These are phyloP conservation scores for Raffaelea deltoideospora DNA, from an alignment of 2,329 filamentous ascomycete species.

Conservation along the genomic window DNA sequence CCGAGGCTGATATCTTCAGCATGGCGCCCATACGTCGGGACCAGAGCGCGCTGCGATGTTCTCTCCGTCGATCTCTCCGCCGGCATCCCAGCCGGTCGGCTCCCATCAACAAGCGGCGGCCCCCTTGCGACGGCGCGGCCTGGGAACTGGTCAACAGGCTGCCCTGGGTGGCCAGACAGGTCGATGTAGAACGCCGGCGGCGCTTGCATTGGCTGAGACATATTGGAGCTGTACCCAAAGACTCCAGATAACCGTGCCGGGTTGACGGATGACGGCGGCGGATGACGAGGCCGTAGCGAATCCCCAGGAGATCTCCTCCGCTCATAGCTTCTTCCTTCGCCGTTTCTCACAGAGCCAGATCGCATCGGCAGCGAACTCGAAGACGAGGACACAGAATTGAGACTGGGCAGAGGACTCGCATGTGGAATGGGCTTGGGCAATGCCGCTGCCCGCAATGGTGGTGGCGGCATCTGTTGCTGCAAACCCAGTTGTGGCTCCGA, in stretches of 20 bases:
- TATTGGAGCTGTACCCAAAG: conserved; percentile 1
- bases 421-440: conserved; percentile 3
- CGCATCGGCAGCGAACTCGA: too few relatives aligned
- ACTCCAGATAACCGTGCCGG: conserved; percentile 4
- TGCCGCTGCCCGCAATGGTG: background rate
- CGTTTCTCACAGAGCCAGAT: background rate
- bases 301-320: conserved; percentile 4
- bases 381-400: too few relatives aligned
- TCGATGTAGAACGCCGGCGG: conserved; percentile 4
- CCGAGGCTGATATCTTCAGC: conserved; percentile 35
- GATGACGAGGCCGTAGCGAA: background rate
- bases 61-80: background rate
- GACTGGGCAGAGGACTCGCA: background rate
- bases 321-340: conserved; percentile 2
- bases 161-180: background rate
- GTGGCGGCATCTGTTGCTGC: background rate
- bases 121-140: too few relatives aligned
- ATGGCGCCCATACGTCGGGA: conserved; percentile 29
- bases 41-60: conserved; percentile 9
- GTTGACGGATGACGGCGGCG: background rate
- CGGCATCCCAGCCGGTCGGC: background rate
- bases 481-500: background rate
- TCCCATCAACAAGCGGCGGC: too few relatives aligned
- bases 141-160: background rate
- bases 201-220: background rate